phyloP scores from a whole-genome alignment of 148 eudicot genomes.

The Spergularia bocconei region DNA sequence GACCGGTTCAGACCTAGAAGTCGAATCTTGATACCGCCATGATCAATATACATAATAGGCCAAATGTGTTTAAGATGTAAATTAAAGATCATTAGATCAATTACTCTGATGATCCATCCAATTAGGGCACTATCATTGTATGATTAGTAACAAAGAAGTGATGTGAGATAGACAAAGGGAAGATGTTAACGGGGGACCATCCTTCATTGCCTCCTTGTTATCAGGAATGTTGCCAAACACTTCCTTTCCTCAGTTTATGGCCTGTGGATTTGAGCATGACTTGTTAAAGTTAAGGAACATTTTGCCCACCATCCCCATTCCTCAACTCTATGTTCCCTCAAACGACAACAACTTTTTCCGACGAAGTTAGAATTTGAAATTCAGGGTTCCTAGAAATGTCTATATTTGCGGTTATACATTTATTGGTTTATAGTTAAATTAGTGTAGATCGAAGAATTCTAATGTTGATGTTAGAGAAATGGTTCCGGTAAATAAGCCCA shows the following conservation, averaged over 20 bases:
- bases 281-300: slow-evolving; percentile 25
- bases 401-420: too few species aligned
- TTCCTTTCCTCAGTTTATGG: not conserved
- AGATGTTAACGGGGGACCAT: slow-evolving; percentile 34
- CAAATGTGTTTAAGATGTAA: too few species aligned
- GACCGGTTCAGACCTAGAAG: too few species aligned
- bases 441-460: not conserved
- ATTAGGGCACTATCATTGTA: not conserved
- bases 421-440: slow-evolving; percentile 2
- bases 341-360: not conserved
- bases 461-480: slow-evolving; percentile 6
- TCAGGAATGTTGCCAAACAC: slow-evolving; percentile 28
- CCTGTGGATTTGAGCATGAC: slow-evolving; percentile 4
- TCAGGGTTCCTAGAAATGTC: too few species aligned
- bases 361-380: too few species aligned
- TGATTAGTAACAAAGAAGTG: not conserved
- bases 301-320: slow-evolving; percentile 18
- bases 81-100: too few species aligned
- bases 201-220: slow-evolving; percentile 35
- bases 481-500: slow-evolving; percentile 9
- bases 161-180: not conserved
- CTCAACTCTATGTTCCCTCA: slow-evolving; percentile 5
- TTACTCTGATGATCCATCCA: too few species aligned
- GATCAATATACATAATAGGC: too few species aligned
- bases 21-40: too few species aligned